These are phyloP conservation scores for Malassezia equina DNA, from an alignment of 1,284 basidiomycete genomes.

Conservation along the genomic window DNA sequence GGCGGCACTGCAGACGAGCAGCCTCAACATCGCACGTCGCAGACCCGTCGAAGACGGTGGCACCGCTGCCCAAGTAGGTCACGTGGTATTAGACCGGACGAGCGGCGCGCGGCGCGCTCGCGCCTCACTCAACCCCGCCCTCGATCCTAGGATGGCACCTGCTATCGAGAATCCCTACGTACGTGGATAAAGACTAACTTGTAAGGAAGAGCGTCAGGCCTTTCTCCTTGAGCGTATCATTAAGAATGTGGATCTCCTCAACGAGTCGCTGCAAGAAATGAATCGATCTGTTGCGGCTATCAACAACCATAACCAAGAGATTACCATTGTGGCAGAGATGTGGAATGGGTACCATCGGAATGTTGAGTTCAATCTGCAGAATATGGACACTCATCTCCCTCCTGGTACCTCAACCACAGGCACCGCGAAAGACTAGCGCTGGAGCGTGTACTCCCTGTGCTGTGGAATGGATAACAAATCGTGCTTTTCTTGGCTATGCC, in stretches of 20 bases:
- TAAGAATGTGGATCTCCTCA: conserved; percentile 66
- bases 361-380: conserved; percentile 40
- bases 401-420: background rate
- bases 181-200: conserved; percentile 1
- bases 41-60: background rate
- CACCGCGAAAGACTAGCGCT: background rate
- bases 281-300: conserved; percentile 60
- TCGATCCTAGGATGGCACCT: conserved; percentile 8
- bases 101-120: background rate
- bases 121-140: background rate
- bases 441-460: background rate
- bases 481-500: too few species aligned
- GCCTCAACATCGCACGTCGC: conserved; percentile 4
- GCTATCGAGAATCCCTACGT: conserved; percentile 20
- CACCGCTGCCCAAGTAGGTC: background rate
- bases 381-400: conserved; percentile 21
- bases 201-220: conserved; percentile 75
- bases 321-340: conserved; percentile 39
- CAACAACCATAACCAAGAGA: conserved; percentile 42
- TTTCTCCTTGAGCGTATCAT: conserved; percentile 77
- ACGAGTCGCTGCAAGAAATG: conserved; percentile 55
- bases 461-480: too few species aligned
- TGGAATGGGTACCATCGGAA: conserved; percentile 45
- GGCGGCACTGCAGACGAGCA: background rate
- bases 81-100: background rate